Evolutionary conservation across 371 early-diverging fungal species (phyloP).

Genomic region (Mortierella sp.): DNA sequence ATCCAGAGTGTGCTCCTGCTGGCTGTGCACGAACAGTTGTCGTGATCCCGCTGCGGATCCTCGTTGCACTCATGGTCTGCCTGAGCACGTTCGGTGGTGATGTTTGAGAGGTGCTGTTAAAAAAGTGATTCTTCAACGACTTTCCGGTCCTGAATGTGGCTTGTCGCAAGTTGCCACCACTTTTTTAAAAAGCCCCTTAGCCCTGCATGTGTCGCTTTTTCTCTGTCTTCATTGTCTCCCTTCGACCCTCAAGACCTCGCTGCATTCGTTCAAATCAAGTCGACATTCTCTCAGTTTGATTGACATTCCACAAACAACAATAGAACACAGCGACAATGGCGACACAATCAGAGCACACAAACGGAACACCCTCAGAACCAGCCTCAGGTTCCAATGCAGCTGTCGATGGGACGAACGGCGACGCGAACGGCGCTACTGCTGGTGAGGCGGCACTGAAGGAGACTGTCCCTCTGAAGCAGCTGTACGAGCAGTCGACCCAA

Average conservation of each 20-base stretch:
- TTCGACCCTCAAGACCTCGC: neutral
- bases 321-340: slow-evolving; percentile 5
- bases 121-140: neutral
- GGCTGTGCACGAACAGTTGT: neutral
- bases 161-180: slow-evolving; percentile 34
- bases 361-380: slow-evolving; percentile 1
- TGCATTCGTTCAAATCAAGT: neutral
- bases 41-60: slow-evolving; percentile 25
- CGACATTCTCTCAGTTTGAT: neutral
- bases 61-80: slow-evolving; percentile 34
- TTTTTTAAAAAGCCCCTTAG: neutral
- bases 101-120: neutral
- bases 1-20: neutral
- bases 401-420: neutral
- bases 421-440: neutral
- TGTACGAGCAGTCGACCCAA: slow-evolving; percentile 67
- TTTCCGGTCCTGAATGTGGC: slow-evolving; percentile 15
- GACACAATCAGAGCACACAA: slow-evolving; percentile 18
- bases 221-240: neutral
- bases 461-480: slow-evolving; percentile 31
- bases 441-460: slow-evolving; percentile 14
- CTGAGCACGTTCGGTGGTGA: neutral
- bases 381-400: neutral
- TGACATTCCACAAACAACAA: neutral
- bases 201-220: neutral